Evolutionary conservation across 2,329 filamentous ascomycete genomes (phyloP).

Genomic region (Eutypella sp.): DNA sequence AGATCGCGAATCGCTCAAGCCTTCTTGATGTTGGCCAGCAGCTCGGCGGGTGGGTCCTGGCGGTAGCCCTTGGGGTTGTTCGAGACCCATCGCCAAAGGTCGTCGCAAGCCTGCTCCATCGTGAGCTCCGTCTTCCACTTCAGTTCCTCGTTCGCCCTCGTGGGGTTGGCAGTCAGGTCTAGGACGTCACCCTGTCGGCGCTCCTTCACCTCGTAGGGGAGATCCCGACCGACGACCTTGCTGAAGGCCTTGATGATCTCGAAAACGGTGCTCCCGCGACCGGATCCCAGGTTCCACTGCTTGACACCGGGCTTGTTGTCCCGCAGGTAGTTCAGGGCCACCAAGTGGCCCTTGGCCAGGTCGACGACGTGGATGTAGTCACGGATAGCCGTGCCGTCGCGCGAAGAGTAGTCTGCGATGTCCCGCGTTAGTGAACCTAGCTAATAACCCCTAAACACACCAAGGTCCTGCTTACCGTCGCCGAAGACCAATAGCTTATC

Average conservation of each 20-base stretch:
- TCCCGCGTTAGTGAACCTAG: slow-evolving; percentile 2
- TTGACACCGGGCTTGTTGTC: slow-evolving; percentile 81
- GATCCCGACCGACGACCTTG: slow-evolving; percentile 74
- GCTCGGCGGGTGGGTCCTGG: slow-evolving; percentile 79
- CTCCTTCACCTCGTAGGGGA: slow-evolving; percentile 80
- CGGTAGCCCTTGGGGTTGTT: slow-evolving; percentile 96
- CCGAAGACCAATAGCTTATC: slow-evolving; percentile 94
- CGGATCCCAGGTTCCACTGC: slow-evolving; percentile 95
- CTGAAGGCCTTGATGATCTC: slow-evolving; percentile 97
- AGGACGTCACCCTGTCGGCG: slow-evolving; percentile 87
- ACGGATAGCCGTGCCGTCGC: slow-evolving; percentile 88
- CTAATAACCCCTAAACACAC: neutral
- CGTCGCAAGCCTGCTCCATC: slow-evolving; percentile 87
- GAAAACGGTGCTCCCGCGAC: slow-evolving; percentile 90
- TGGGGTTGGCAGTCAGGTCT: slow-evolving; percentile 88
- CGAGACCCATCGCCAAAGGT: slow-evolving; percentile 94
- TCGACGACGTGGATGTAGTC: slow-evolving; percentile 98
- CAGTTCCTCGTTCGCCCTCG: slow-evolving; percentile 81
- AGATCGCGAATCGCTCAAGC: too few species aligned
- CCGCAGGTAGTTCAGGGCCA: slow-evolving; percentile 85
- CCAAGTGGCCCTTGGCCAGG: slow-evolving; percentile 77
- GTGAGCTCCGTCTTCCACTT: slow-evolving; percentile 87
- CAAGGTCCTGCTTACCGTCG: slow-evolving; percentile 57
- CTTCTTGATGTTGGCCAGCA: slow-evolving; percentile 56
- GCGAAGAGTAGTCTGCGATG: slow-evolving; percentile 74